Base-by-base conservation (phyloP, 352 stramenopile genomes). In the Phytopythium kandeliae region DNA sequence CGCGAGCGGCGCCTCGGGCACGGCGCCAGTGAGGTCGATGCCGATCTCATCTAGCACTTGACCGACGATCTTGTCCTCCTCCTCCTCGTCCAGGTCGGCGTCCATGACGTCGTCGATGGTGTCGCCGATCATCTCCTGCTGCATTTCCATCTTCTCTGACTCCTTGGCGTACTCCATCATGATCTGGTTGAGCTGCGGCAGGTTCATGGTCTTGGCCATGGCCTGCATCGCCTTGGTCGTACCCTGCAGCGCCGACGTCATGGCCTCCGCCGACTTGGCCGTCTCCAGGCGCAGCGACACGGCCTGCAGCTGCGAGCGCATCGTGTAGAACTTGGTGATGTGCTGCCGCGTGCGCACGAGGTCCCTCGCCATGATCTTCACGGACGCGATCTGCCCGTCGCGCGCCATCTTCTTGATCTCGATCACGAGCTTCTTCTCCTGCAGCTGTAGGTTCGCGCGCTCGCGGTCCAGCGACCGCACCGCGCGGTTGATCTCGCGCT, bases 341-440 rank as follows among this genome's bases (percentile, higher is more conserved):
- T 98, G 96, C 71, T 98, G 91, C 11, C 94, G 71, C 49, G 93
- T 98, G 55, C 96, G 86, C 48, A 98, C 88, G 38, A 97, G 70
- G 73, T 98, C 95, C 71, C 98, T 97, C 44, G 94, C 94, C 92
- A 98, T 98, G 60, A 98, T 97, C 69, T 98, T 98, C 26, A 98
- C 96, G 17, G 84, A 85, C 42, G 78, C 85, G 74, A 98, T 98
- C 71, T 99, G 95, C 37, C 94, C 88, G 44, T 98, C 85, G 46
- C 96, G 97, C 38, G 94, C 96, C 68, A 96, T 95, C 65, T 98
- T 98, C 73, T 98, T 98, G 62, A 98, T 98, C 73, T 98, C 96
- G 36, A 97, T 89, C 40, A 96, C 96, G 4, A 98, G 74, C 53
- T 98, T 96, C 73, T 98, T 92, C 75, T 97, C 82, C 60, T 98